phyloP scores from a whole-genome alignment of 177 flowering plant genomes.

The Vitis hybrid region DNA sequence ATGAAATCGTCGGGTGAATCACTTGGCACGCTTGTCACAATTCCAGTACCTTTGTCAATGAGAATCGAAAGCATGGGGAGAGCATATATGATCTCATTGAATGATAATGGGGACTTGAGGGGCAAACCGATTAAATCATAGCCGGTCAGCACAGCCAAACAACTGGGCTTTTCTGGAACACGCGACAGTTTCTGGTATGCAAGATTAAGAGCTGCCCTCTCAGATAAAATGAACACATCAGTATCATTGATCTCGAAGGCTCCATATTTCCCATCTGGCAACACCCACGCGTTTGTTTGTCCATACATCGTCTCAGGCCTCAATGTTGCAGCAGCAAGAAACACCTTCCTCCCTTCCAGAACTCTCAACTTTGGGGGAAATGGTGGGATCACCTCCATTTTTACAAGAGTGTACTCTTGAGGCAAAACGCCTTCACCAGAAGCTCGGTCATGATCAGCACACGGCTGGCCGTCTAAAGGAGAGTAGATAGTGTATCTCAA shows the following conservation, averaged over 20 bases:
- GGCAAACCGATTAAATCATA: constrained; percentile 84
- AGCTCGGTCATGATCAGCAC: constrained; percentile 96
- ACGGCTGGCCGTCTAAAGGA: constrained; percentile 87
- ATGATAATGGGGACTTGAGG: constrained; percentile 66
- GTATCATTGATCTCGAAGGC: constrained; percentile 84
- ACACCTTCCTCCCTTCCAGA: constrained; percentile 78
- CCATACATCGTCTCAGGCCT: constrained; percentile 98
- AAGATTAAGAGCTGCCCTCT: constrained; percentile 79
- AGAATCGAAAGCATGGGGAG: constrained; percentile 84
- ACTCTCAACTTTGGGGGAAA: constrained; percentile 55
- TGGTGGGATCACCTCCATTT: constrained; percentile 85
- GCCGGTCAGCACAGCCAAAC: constrained; percentile 78
- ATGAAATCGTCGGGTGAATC: constrained; percentile 93
- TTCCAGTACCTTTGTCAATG: constrained; percentile 91
- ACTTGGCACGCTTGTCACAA: constrained; percentile 94
- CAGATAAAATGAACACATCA: constrained; percentile 71
- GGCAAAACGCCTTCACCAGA: constrained; percentile 94
- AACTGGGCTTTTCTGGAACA: constrained; percentile 66
- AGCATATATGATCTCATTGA: constrained; percentile 62
- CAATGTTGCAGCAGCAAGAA: constrained; percentile 82
- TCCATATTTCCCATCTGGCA: constrained; percentile 89
- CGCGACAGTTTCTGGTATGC: constrained; percentile 77
- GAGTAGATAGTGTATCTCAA: constrained; percentile 78
- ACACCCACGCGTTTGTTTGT: constrained; percentile 90
- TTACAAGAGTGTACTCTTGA: constrained; percentile 88